Evolutionary conservation across 352 stramenopile species (phyloP).

Genomic region (Phytopythium ostracodes): DNA sequence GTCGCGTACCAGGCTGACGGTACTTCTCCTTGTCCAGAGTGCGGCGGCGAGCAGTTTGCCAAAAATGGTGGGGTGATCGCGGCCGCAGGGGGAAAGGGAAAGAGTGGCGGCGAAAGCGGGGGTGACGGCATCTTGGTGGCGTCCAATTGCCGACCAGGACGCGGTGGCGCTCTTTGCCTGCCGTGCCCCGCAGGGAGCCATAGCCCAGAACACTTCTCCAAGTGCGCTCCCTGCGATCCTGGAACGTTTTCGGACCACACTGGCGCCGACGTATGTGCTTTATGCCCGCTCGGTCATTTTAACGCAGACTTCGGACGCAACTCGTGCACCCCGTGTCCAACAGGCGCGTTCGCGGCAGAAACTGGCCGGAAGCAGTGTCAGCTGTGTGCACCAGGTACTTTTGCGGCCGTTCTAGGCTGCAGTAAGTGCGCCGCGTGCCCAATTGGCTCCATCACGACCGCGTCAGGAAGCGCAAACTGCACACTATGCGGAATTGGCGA

Average conservation of each 20-base stretch:
- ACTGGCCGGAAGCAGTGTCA: slow-evolving; percentile 50
- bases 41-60: slow-evolving; percentile 46
- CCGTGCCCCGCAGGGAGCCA: slow-evolving; percentile 60
- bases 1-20: slow-evolving; percentile 38
- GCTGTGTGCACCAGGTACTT: slow-evolving; percentile 54
- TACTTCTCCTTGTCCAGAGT: slow-evolving; percentile 8
- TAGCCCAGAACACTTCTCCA: slow-evolving; percentile 49
- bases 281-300: slow-evolving; percentile 54
- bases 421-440: slow-evolving; percentile 48
- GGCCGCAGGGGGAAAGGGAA: slow-evolving; percentile 41
- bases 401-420: slow-evolving; percentile 37
- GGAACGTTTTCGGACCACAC: slow-evolving; percentile 50
- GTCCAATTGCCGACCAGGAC: slow-evolving; percentile 57
- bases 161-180: slow-evolving; percentile 64
- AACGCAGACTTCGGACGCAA: slow-evolving; percentile 70
- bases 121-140: slow-evolving; percentile 41
- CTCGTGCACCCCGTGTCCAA: slow-evolving; percentile 50
- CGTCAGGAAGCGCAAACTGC: slow-evolving; percentile 48
- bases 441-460: slow-evolving; percentile 52
- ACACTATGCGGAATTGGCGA: slow-evolving; percentile 72
- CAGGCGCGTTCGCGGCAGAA: slow-evolving; percentile 45
- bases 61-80: slow-evolving; percentile 46
- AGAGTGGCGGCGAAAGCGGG: slow-evolving; percentile 50
- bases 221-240: slow-evolving; percentile 65
- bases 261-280: slow-evolving; percentile 40